Base-by-base conservation (phyloP, 176 grass and related monocot genomes). In the Dendrocalamus sinicus region DNA sequence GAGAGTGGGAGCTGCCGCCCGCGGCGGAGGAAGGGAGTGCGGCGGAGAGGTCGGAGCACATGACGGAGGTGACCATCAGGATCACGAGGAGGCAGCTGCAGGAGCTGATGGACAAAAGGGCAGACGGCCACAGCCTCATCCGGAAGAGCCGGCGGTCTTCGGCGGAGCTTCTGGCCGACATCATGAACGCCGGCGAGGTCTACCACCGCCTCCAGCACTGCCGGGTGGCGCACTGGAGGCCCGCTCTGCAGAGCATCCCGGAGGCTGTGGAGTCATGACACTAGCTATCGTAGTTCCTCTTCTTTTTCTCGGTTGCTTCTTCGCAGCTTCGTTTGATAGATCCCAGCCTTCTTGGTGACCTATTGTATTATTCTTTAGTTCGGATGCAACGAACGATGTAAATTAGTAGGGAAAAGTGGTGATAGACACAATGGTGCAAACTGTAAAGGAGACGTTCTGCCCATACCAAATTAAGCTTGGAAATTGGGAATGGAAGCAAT, bases 111-210 rank as follows among this genome's bases (percentile, higher is more conserved):
- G 87, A 79, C 50, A 87, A 85, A 62, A 44, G 79, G 58, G 62
- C 75, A 22, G 54, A 6, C n/a, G 79, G 55, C 4, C n/a, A 32
- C 46, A 17, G 59, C 46, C 53, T 69, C 77, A 16, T 75, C 72
- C 37, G 83, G 39, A 81, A 72, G 77, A 40, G 76, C 63, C 54
- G 88, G 19, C 80, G 66, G 61, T 63, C 81, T 30, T 55, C 80
- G 22, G 78, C 83, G 61, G 71, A 75, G 78, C 77, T 94, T 3
- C 80, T 94, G 81, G 82, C 79, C 9, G 85, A 90, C 73, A 88
- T 94, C 87, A 85, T 94, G 65, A 86, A 89, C 88, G 84, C 88
- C 72, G 93, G 93, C 3, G 62, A 80, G 75, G 88, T 94, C 16
- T 77, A 73, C 86, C 84, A 88, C 85, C 59, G 47, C 41, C 58